phyloP scores from a whole-genome alignment of 768 basidiomycete genomes.

The Obba rivulosa region DNA sequence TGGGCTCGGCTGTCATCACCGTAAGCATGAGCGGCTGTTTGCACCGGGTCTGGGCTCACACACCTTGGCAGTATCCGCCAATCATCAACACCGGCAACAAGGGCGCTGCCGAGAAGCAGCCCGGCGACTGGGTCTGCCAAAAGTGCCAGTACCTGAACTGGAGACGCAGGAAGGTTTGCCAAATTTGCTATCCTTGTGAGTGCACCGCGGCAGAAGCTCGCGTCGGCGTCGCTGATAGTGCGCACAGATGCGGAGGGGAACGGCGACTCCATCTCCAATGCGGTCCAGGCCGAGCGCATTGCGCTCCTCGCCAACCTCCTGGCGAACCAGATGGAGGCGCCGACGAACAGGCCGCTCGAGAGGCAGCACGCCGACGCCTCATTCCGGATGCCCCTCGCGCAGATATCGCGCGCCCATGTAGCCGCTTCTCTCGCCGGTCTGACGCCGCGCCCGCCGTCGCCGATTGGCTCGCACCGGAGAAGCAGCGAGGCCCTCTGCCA shows the following conservation, averaged over 20 bases:
- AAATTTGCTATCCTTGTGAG: constrained; percentile 82
- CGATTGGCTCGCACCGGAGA: neutral
- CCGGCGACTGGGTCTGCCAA: constrained; percentile 56
- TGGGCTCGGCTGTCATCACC: constrained; percentile 44
- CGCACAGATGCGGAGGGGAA: constrained; percentile 77
- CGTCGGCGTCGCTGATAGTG: neutral
- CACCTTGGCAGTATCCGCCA: constrained; percentile 58
- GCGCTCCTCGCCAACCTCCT: constrained; percentile 73
- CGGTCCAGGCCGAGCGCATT: constrained; percentile 82
- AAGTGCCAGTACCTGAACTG: constrained; percentile 88
- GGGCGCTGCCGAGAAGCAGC: constrained; percentile 80
- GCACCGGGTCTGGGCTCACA: constrained; percentile 5
- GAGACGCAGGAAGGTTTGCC: constrained; percentile 84
- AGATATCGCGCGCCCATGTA: no score
- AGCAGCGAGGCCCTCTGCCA: neutral
- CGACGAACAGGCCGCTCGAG: constrained; percentile 6
- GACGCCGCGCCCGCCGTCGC: neutral
- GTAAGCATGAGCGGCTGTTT: constrained; percentile 30
- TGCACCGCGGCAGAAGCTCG: no score
- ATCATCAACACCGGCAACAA: constrained; percentile 87
- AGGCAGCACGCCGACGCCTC: constrained; percentile 12
- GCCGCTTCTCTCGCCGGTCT: no score
- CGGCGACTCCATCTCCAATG: constrained; percentile 79
- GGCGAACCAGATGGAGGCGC: constrained; percentile 36
- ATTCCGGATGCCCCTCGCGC: neutral